Evolutionary conservation across 192 early-diverging fungal species (phyloP).

Genomic region (Backusella psychrophila): DNA sequence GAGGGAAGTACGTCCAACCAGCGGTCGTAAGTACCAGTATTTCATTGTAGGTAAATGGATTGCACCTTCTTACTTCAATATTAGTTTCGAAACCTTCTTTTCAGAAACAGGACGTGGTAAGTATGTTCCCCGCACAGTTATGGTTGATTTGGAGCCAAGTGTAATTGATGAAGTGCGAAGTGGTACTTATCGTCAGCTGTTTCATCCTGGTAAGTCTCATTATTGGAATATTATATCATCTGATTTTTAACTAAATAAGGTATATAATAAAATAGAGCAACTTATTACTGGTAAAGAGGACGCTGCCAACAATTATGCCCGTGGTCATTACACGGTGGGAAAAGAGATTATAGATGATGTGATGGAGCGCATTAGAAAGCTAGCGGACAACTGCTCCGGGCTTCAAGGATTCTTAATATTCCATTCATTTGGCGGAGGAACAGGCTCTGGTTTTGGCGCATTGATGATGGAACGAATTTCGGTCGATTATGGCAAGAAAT

Average conservation of each 20-base stretch:
- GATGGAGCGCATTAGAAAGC: conserved; percentile 94
- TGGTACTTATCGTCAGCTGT: conserved; percentile 90
- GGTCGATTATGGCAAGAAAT: conserved; percentile 44
- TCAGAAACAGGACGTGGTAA: conserved; percentile 98
- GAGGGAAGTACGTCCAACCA: conserved; percentile 12
- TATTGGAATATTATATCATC: too few relatives aligned
- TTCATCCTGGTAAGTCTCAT: conserved; percentile 43
- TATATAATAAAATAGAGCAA: conserved; percentile 85
- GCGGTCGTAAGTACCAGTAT: conserved; percentile 10
- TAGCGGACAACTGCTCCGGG: conserved; percentile 96
- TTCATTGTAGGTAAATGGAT: not conserved
- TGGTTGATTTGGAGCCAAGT: conserved; percentile 96
- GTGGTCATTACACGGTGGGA: conserved; percentile 99
- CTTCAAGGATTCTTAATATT: conserved; percentile 99
- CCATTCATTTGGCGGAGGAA: conserved; percentile 99
- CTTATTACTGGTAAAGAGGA: conserved; percentile 99
- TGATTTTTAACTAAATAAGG: not conserved
- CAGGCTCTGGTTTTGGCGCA: conserved; percentile 71
- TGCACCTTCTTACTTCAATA: not conserved
- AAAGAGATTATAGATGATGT: conserved; percentile 98
- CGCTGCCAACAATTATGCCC: conserved; percentile 99
- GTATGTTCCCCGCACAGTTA: conserved; percentile 98
- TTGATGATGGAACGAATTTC: conserved; percentile 42
- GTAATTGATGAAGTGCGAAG: conserved; percentile 98
- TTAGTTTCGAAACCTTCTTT: conserved; percentile 96